These are phyloP conservation scores for Vanrija sp. DNA, from an alignment of 1,284 basidiomycete genomes.

Conservation along the genomic window DNA sequence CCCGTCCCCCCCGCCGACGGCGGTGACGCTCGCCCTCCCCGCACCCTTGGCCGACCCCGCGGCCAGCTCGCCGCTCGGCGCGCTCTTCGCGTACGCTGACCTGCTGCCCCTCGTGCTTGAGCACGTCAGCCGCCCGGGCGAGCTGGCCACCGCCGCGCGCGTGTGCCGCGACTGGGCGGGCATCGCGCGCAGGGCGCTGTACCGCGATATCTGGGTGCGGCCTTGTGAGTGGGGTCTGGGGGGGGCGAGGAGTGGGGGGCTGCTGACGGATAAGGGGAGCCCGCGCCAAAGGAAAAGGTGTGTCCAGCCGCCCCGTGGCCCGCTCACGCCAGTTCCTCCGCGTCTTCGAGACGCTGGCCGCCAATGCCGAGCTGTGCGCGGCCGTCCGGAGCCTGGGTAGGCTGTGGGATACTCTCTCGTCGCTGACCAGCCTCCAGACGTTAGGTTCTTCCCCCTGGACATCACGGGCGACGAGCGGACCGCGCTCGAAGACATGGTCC, in stretches of 20 bases:
- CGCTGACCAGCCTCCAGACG: constrained; percentile 22
- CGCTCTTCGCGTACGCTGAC: constrained; percentile 35
- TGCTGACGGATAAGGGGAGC: constrained; percentile 35
- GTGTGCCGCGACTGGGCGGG: constrained; percentile 32
- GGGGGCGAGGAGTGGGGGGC: too few relatives aligned
- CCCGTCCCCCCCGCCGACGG: constrained; percentile 22
- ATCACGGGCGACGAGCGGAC: constrained; percentile 29
- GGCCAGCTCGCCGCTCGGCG: constrained; percentile 24
- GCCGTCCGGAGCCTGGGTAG: constrained; percentile 37
- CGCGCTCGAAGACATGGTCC: constrained; percentile 33
- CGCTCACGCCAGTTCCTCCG: constrained; percentile 28
- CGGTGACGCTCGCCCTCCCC: constrained; percentile 27
- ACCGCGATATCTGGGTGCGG: constrained; percentile 43
- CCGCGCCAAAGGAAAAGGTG: constrained; percentile 23
- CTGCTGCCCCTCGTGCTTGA: constrained; percentile 34
- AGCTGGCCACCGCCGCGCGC: constrained; percentile 30
- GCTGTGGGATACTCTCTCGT: background rate
- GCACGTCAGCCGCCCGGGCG: constrained; percentile 32
- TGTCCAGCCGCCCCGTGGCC: background rate
- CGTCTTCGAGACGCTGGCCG: constrained; percentile 36
- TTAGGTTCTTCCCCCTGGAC: constrained; percentile 44
- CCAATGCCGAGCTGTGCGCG: constrained; percentile 28
- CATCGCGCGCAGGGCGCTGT: constrained; percentile 32
- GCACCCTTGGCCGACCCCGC: constrained; percentile 7
- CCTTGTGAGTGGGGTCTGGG: constrained; percentile 34